Evolutionary conservation across 805 yeast species (phyloP), one percentile per base, ranked within the genome.

Genomic region (Kregervanrija delftensis): DNA sequence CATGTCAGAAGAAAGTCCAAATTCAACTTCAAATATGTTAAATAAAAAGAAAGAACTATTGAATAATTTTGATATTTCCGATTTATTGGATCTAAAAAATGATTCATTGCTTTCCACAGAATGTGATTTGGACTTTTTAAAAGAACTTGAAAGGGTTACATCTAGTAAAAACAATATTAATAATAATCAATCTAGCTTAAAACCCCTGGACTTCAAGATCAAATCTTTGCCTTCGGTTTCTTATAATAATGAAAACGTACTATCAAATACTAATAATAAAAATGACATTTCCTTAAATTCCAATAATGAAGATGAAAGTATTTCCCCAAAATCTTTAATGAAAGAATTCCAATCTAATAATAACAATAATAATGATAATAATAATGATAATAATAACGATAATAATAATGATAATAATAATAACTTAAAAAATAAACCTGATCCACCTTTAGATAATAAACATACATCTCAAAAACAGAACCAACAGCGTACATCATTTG

Each of bases 161-260:
- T 43, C 5, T 34, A 11, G 31, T 11, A 41, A 41, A 31, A 35
- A 33, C 12, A 31, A 31, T 8, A 8, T 15, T 17, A 41, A 17
- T 13, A 15, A 14, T 17, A 42, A 37, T 12, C 36, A 40, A 17
- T 40, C 46, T 22, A 30, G 46, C 15, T 33, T 42, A 8, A 47
- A 40, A 37, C 53, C 56, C 1, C 32, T 50, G 11, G 57, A 47
- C 32, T 42, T 53, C 16, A 48, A 42, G 17, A 46, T 50, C 13
- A 58, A 57, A 37, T 51, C 60, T 3, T 40, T 44, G 9, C 57
- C 60, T 15, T 53, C 56, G 0, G 56, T 57, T n/a, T 55, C 53
- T 1, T 40, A 58, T 1, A 56, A 45, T 37, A 52, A 49, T 33
- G 49, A 54, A 30, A 57, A 52, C 37, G 59, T 56, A 6, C 12